These are phyloP conservation scores for Geranium incanum DNA, from an alignment of 441 rosid species.

Conservation along the genomic window DNA sequence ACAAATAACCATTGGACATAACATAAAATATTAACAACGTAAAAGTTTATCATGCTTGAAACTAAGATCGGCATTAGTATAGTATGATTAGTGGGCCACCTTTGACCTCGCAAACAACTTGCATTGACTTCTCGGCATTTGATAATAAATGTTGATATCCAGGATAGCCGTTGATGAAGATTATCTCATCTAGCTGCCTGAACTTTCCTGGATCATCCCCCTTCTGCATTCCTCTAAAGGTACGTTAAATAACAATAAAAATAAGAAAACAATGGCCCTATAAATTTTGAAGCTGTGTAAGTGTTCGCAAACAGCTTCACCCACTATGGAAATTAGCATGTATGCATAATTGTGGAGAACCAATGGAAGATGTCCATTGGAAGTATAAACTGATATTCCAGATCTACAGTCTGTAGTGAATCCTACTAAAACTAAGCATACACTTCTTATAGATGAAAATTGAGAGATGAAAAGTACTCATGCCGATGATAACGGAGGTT, in stretches of 20 bases:
- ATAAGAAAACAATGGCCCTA: not conserved
- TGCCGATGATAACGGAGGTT: not conserved
- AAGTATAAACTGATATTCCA: not conserved
- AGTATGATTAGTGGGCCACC: conserved; percentile 33
- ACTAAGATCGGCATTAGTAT: conserved; percentile 9
- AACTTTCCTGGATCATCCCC: conserved; percentile 75
- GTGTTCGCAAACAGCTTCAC: not conserved
- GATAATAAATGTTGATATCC: conserved; percentile 53
- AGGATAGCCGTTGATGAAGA: conserved; percentile 55
- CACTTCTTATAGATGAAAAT: not conserved
- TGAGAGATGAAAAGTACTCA: not conserved
- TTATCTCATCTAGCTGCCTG: conserved; percentile 77
- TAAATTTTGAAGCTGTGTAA: too few species aligned
- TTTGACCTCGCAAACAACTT: conserved; percentile 73
- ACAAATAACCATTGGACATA: too few species aligned
- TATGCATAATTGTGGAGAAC: not conserved
- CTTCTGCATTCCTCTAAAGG: conserved; percentile 45
- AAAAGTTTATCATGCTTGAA: not conserved
- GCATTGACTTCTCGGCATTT: conserved; percentile 66
- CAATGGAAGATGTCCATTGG: not conserved
- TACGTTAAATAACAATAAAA: conserved; percentile 3
- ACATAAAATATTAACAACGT: not conserved
- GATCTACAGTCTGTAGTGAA: not conserved
- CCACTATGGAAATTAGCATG: not conserved
- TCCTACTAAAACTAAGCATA: not conserved